Evolutionary conservation across 2,329 filamentous ascomycete genomes (phyloP).

Genomic region (Talaromyces sp.): DNA sequence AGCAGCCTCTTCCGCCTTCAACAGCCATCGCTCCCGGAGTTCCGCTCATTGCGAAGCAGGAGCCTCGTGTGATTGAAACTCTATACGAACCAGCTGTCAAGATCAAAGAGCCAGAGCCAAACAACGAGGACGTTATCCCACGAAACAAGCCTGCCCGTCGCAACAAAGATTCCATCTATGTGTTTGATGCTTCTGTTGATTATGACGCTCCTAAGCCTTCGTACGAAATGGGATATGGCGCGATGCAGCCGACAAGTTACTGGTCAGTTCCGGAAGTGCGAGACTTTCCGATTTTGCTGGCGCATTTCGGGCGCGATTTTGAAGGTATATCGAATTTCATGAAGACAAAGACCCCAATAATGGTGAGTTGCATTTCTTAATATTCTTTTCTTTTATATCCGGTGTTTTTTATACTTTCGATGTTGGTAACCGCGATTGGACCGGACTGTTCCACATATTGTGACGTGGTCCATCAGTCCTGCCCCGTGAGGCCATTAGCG

Average conservation of each 20-base stretch:
- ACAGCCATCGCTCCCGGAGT: constrained; percentile 22
- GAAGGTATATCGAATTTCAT: constrained; percentile 49
- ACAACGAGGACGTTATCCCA: constrained; percentile 22
- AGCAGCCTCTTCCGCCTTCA: constrained; percentile 21
- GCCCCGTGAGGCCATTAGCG: constrained; percentile 16
- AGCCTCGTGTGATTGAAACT: constrained; percentile 12
- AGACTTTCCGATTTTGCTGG: constrained; percentile 45
- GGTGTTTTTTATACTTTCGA: not conserved
- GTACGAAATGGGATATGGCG: constrained; percentile 32
- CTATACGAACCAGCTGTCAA: constrained; percentile 15
- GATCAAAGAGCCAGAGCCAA: constrained; percentile 29
- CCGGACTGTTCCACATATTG: constrained; percentile 13
- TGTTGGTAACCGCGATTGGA: not conserved
- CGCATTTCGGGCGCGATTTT: constrained; percentile 48
- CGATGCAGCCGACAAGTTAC: constrained; percentile 47
- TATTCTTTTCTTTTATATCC: not conserved
- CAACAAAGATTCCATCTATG: constrained; percentile 33
- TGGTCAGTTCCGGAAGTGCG: constrained; percentile 51
- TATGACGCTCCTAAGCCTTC: constrained; percentile 26
- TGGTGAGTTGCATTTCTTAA: constrained; percentile 36
- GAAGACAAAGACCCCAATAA: constrained; percentile 52
- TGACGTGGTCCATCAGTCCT: constrained; percentile 14
- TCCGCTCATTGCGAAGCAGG: constrained; percentile 20
- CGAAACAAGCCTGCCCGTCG: constrained; percentile 30
- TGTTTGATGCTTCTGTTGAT: constrained; percentile 34